Conservation (phyloP, 2,329 filamentous ascomycete genomes). For the Grosmannia huntii region DNA sequence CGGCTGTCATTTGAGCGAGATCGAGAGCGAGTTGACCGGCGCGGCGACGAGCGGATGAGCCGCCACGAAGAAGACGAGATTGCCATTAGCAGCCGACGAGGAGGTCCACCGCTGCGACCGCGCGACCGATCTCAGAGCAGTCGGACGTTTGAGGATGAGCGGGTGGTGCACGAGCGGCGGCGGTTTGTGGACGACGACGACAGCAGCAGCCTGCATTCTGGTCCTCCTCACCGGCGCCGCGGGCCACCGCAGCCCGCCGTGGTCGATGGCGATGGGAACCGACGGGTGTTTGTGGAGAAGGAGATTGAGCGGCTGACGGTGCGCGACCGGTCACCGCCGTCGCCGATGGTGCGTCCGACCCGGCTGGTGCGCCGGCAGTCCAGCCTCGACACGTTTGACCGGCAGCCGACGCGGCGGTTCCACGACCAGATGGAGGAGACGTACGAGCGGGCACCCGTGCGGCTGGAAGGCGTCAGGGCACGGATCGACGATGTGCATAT, state of each 20-base stretch:
- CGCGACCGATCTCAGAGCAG: slow-evolving; percentile 18
- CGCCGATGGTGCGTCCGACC: too few relatives aligned
- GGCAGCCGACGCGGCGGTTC: slow-evolving; percentile 36
- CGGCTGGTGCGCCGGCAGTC: slow-evolving; percentile 71
- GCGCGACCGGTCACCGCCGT: slow-evolving; percentile 22
- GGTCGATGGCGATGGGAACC: slow-evolving; percentile 23
- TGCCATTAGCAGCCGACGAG: not conserved
- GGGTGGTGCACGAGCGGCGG: slow-evolving; percentile 32
- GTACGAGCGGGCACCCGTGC: slow-evolving; percentile 25
- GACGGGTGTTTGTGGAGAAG: slow-evolving; percentile 26
- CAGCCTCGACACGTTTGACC: slow-evolving; percentile 81
- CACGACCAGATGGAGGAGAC: slow-evolving; percentile 17
- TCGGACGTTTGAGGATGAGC: slow-evolving; percentile 33
- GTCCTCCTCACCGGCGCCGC: slow-evolving; percentile 14
- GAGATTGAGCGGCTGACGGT: not conserved
- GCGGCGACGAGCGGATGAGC: slow-evolving; percentile 35
- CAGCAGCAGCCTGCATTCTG: slow-evolving; percentile 17
- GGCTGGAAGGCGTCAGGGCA: slow-evolving; percentile 43
- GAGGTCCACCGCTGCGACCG: not conserved
- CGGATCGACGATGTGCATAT: slow-evolving; percentile 34
- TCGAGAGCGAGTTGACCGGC: slow-evolving; percentile 27
- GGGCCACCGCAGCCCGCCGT: slow-evolving; percentile 7
- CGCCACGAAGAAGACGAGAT: slow-evolving; percentile 16
- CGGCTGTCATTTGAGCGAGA: slow-evolving; percentile 33
- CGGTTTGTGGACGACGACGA: slow-evolving; percentile 39